Base-by-base conservation (phyloP, 2,329 filamentous ascomycete species). In the Neopestalotiopsis rosae region DNA sequence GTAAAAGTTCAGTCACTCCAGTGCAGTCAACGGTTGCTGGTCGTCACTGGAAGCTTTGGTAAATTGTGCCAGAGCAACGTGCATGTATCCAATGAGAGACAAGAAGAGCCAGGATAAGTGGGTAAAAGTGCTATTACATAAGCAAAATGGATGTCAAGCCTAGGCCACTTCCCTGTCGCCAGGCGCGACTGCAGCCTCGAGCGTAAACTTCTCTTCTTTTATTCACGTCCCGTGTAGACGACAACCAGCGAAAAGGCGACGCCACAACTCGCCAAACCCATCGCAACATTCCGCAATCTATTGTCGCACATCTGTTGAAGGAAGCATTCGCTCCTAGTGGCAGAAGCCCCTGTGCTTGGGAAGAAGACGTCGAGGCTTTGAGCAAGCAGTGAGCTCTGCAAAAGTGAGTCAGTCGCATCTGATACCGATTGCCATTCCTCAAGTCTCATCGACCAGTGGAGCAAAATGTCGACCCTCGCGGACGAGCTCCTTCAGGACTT, bases 401-500 rank as follows among this genome's bases (percentile, higher is more conserved):
- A 69, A 65, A 69, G 68, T 69, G 66, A 70, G 69, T 67, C 17
- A 58, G 65, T 70, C 61, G 69, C 66, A 67, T 68, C 66, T 34
- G 66, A 64, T 42, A 58, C 62, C 66, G 61, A 30, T 69, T 30
- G 62, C 40, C 66, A 63, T 57, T 59, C 69, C 58, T 66, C 66
- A 67, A 65, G 65, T 70, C 69, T 70, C 67, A 67, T 70, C 67
- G 56, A 45, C 62, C 64, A 66, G 61, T 70, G 61, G 71, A 68
- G 34, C 76, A 80, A 71, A 66, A 97, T 98, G 94, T 94, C 95
- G 79, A 97, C 94, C 59, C 88, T 97, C 72, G 95, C 94, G 71
- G 95, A 98, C 77, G 95, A 98, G 79, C 88, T 99, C 12, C 87
- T 98, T 74, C 93, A 96, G 77, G 94, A 97, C 79, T 96, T 97